Evolutionary conservation across 306 rosid species (phyloP).

Genomic region (Ceratonia siliqua): DNA sequence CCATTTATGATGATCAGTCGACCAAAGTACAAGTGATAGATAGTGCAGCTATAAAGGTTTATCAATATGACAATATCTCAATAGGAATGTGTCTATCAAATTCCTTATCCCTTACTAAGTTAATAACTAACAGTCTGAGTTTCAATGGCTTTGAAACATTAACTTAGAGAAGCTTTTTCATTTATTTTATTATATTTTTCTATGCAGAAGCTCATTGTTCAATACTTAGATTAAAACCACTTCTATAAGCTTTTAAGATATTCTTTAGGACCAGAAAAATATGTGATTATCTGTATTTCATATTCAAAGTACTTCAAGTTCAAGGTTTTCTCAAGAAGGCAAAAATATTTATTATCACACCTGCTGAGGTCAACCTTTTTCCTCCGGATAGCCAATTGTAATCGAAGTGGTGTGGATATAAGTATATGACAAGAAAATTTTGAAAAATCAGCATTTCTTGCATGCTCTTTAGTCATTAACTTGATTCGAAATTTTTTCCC

Average conservation of each 20-base stretch:
- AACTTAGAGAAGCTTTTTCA: neutral
- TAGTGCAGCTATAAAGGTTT: neutral
- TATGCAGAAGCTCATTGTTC: neutral
- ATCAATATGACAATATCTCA: neutral
- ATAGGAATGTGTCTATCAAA: neutral
- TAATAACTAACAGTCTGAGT: neutral
- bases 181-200: too few relatives aligned
- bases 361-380: constrained; percentile 77
- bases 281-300: neutral
- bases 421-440: constrained; percentile 76
- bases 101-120: neutral
- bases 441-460: constrained; percentile 67
- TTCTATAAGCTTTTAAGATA: neutral
- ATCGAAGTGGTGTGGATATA: constrained; percentile 84
- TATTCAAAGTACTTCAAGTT: constrained; percentile 19
- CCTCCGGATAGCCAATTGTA: constrained; percentile 58
- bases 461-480: constrained; percentile 66
- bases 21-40: neutral
- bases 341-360: constrained; percentile 41
- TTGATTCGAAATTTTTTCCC: constrained; percentile 66
- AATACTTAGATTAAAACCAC: neutral
- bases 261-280: neutral
- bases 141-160: neutral
- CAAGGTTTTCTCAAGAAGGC: constrained; percentile 14
- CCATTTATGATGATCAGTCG: constrained; percentile 1